Evolutionary conservation across 495 filamentous ascomycete genomes (phyloP), one percentile per base, ranked within the genome.

Genomic region (Aspergillus conjunctus): DNA sequence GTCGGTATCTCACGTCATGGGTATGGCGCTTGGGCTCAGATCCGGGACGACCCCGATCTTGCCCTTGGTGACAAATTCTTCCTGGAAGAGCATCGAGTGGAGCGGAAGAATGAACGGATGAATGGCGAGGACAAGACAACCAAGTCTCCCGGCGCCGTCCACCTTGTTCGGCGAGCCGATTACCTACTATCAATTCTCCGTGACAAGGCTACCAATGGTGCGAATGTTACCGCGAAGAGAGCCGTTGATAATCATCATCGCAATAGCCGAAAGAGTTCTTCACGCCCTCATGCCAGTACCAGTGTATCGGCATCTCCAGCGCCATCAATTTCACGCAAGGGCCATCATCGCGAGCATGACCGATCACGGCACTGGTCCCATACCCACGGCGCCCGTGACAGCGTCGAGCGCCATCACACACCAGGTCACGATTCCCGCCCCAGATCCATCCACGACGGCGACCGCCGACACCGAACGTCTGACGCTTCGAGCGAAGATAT

Each of bases 81-180:
- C 77, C 72, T 99, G 7, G 94, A 99, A 71, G 94, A 99, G 68
- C 93, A 97, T 70, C 89, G 93, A n/a, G 93, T 97, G 21, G 95
- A 93, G 70, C 90, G 95, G 72, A 98, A 98, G 67, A 93, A 92
- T 62, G 91, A 97, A 65, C 89, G 94, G 17, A 82, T 80, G 60
- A 91, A 91, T 63, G 84, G 78, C 1, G 91, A 94, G 12, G 77
- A 79, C 34, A 90, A 90, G 66, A 81, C 85, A 17, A 89, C 91
- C 1, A 96, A 97, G 66, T 93, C 94, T 4, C 94, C 94, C 10
- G 94, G 93, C 3, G 93, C 94, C 50, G 94, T 98, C 33, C 94
- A 99, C 68, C 85, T 99, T 39, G 94, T 98, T 52, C 91, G 94
- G 18, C 88, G 94, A 52, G 91, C 93, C 5, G 93, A 98, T 69